A percentile compares a stretch with the other conserved stretches of the same genome.
Conservation (phyloP, 2,329 filamentous ascomycete genomes). For the Monilinia polystroma region DNA sequence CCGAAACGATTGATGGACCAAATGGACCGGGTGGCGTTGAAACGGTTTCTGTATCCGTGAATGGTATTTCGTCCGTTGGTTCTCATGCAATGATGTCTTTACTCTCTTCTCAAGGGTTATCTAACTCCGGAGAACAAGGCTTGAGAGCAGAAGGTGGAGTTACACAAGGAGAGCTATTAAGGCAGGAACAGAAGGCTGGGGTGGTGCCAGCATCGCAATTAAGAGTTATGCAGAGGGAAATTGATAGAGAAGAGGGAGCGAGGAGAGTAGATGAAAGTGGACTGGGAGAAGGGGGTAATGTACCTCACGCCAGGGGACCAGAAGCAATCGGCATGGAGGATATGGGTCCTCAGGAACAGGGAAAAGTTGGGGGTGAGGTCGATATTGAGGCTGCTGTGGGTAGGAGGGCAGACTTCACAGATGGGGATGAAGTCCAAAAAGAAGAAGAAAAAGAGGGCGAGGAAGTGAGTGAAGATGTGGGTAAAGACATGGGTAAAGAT, state of each 20-base stretch:
- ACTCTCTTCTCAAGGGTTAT: slow-evolving; percentile 30
- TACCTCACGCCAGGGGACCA: slow-evolving; percentile 81
- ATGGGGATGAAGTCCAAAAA: slow-evolving; percentile 47
- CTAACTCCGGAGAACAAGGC: slow-evolving; percentile 29
- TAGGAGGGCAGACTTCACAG: slow-evolving; percentile 41
- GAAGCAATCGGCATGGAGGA: slow-evolving; percentile 83
- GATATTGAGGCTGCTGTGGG: slow-evolving; percentile 63
- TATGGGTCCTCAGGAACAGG: slow-evolving; percentile 67
- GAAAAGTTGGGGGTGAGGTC: slow-evolving; percentile 47
- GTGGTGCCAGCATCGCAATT: slow-evolving; percentile 69
- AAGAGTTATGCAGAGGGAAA: slow-evolving; percentile 36
- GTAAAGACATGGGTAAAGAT: slow-evolving; percentile 38
- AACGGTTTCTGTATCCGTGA: slow-evolving; percentile 74
- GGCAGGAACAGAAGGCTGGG: slow-evolving; percentile 83
- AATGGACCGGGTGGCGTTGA: slow-evolving; percentile 78
- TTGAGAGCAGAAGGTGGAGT: slow-evolving; percentile 52
- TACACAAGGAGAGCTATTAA: slow-evolving; percentile 78
- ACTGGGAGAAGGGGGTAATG: slow-evolving; percentile 57
- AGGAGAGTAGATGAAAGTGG: slow-evolving; percentile 20
- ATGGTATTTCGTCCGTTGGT: slow-evolving; percentile 59
- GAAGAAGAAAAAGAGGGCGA: slow-evolving; percentile 56
- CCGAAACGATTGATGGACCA: slow-evolving; percentile 77
- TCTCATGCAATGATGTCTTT: slow-evolving; percentile 39
- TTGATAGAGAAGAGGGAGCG: slow-evolving; percentile 27
- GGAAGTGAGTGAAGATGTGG: slow-evolving; percentile 41